Base-by-base conservation (phyloP, 1,284 basidiomycete genomes). In the Pascua guehoae region DNA sequence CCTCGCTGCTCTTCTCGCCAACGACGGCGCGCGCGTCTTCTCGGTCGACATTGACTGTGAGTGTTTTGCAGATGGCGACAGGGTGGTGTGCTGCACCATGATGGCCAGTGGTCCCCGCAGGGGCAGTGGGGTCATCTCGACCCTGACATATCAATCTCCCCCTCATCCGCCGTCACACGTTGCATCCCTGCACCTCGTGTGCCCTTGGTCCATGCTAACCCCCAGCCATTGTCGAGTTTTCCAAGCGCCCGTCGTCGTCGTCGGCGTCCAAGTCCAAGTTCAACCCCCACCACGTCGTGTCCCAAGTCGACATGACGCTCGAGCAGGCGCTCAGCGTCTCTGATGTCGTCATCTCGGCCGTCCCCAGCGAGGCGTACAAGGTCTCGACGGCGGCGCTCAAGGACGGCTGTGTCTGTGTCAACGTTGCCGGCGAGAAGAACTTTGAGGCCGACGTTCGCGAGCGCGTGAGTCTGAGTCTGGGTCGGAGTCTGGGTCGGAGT, bases 351-450 rank as follows among this genome's bases (percentile, higher is more conserved):
- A 85, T 97, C 46, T 88, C 89, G 2, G 93, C 93, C 2, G 93
- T 95, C 9, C 93, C 93, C 2, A 86, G 81, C 66, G 80, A 87
- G n/a, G 79, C 79, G 12, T 98, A 95, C 81, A 98, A 97, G 73
- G 81, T 98, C 55, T 86, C 88, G 64, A 98, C 93, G 3, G 85
- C 84, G 50, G 86, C 84, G 83, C 81, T 98, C 66, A 95, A 95
- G 79, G 89, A 93, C 65, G 95, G 94, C 4, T 94, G 92, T 64
- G 80, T 95, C 1, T 94, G 91, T 67, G 79, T 98, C 60, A 98
- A 98, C 72, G 90, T 98, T 48, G 88, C 91, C 32, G 87, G 89
- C 5, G 93, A 96, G 70, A 98, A 95, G 81, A 98, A 98, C 78
- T 98, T 98, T 72, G 91, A 96, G 73, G 85, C 85, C 60, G 88